Evolutionary conservation across 2,329 filamentous ascomycete genomes (phyloP), one percentile per base, ranked within the genome.

Genomic region (Hymenoscyphus scutula): DNA sequence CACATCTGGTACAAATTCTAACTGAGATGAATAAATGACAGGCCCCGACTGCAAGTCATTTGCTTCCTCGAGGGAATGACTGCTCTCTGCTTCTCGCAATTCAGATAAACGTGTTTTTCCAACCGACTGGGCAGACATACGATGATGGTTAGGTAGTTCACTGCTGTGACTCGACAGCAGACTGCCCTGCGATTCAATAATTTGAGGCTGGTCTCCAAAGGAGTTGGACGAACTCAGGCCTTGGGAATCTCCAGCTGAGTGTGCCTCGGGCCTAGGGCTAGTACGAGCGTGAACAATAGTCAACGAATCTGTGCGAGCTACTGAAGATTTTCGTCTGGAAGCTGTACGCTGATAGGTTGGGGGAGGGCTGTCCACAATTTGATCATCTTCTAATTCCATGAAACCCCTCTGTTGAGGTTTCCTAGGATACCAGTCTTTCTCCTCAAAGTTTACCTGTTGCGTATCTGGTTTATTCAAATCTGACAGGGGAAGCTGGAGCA

Each of bases 11-110:
- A 59, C 53, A 25, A 48, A 61, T 4, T 37, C 30, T 25, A 23
- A 29, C 25, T 61, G 62, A n/a, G 59, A 59, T 37, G 55, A 51
- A 15, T 19, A 23, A 54, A 59, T 29, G 4, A 57, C 61, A 4
- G 51, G 11, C 3, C 45, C 30, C 48, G n/a, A 17, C 4, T 5
- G 53, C 29, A 30, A 3, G 29, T 3, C n/a, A 37, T 15, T 8
- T 11, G 41, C 3, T 25, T 32, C 34, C 17, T 60, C 34, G 8
- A 45, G 54, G 27, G 41, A 53, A 29, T 61, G 37, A 19, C 19
- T 5, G 6, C 29, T 17, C 6, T 53, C 38, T 3, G 10, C 2
- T 34, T 51, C 19, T 30, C 27, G 27, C 5, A 27, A 54, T 30
- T 7, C 5, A 30, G 51, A 10, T 17, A 4, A 5, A 4, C 5